phyloP scores from a whole-genome alignment of 2,329 filamentous ascomycete genomes.

The Neonectria coccinea region DNA sequence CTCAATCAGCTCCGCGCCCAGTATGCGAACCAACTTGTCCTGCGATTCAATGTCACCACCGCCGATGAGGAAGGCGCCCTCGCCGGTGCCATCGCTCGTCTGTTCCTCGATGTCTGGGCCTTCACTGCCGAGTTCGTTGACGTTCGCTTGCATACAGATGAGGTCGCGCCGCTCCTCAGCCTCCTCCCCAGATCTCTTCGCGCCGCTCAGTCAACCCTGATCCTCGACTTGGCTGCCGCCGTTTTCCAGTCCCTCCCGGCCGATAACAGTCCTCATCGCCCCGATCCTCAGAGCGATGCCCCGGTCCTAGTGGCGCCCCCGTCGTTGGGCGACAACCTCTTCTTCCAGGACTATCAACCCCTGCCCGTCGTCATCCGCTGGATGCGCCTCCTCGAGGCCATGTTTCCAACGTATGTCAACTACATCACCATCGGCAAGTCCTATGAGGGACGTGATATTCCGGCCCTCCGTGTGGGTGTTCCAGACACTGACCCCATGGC shows the following conservation, averaged over 20 bases:
- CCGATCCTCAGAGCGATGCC: constrained; percentile 44
- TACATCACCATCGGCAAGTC: constrained; percentile 84
- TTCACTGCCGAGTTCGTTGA: constrained; percentile 86
- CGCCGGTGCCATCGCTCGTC: constrained; percentile 76
- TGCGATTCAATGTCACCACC: constrained; percentile 85
- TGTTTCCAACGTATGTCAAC: constrained; percentile 85
- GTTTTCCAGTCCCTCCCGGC: constrained; percentile 68
- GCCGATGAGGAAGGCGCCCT: constrained; percentile 76
- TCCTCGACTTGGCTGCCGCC: constrained; percentile 82
- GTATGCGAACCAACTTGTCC: constrained; percentile 86
- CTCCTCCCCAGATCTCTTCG: constrained; percentile 82
- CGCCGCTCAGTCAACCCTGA: constrained; percentile 77
- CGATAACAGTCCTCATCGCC: constrained; percentile 29
- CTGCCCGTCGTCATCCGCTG: constrained; percentile 85
- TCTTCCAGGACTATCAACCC: constrained; percentile 94
- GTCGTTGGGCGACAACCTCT: constrained; percentile 74
- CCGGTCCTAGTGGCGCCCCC: constrained; percentile 48
- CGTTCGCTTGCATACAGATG: constrained; percentile 80
- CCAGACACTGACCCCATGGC: constrained; percentile 57
- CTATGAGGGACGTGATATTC: constrained; percentile 88
- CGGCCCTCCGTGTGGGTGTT: constrained; percentile 80
- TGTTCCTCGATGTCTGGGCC: constrained; percentile 93
- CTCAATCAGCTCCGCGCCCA: constrained; percentile 53
- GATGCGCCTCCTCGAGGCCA: constrained; percentile 89
- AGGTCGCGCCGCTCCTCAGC: constrained; percentile 81